Conservation (phyloP, 108 stramenopile species). For the Nitzschia palea region DNA sequence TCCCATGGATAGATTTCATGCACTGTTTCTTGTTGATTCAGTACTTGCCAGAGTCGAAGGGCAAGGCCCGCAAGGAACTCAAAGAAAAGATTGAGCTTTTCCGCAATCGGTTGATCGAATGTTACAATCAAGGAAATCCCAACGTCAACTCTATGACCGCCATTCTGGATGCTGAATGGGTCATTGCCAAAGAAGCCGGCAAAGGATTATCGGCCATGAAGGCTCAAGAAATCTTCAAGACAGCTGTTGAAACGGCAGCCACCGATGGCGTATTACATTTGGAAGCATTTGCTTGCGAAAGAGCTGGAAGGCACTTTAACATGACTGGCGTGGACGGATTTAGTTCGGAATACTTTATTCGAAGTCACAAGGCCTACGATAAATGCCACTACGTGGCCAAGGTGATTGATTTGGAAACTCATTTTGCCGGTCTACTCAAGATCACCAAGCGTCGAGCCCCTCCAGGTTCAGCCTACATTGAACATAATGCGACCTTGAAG, state of each 20-base stretch:
- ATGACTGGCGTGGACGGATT: constrained; percentile 4
- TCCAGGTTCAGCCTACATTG: neutral
- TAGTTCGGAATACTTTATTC: constrained; percentile 11
- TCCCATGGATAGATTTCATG: constrained; percentile 18
- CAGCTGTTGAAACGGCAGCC: constrained; percentile 22
- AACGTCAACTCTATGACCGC: constrained; percentile 26
- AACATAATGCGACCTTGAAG: neutral
- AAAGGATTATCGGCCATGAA: constrained; percentile 19
- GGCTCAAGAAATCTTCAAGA: constrained; percentile 22
- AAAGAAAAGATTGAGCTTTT: constrained; percentile 18
- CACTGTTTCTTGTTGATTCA: constrained; percentile 22
- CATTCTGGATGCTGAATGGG: constrained; percentile 27
- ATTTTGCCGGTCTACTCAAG: constrained; percentile 5
- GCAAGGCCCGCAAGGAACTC: constrained; percentile 12
- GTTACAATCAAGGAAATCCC: constrained; percentile 26
- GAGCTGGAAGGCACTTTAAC: constrained; percentile 20
- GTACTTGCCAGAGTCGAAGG: constrained; percentile 8
- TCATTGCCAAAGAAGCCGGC: constrained; percentile 10
- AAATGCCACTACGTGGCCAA: constrained; percentile 15
- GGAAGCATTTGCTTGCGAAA: constrained; percentile 30
- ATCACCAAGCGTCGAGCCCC: neutral
- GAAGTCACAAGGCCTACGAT: constrained; percentile 15
- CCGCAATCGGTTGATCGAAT: constrained; percentile 12
- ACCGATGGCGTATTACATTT: constrained; percentile 15
- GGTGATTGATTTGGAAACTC: constrained; percentile 14